Conservation (phyloP, 257 asterid species). For the Plantago major region DNA sequence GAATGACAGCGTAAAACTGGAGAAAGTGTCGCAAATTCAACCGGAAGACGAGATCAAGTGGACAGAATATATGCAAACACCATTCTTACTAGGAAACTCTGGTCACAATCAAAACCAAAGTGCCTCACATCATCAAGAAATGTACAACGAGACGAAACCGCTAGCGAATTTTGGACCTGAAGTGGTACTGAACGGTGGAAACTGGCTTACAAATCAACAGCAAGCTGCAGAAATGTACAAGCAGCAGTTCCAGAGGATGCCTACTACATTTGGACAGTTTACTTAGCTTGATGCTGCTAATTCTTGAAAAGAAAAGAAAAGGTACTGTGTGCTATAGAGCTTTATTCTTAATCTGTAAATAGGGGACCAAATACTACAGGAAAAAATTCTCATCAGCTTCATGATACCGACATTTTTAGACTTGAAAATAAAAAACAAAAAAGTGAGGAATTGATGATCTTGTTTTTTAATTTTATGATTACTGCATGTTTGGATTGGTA, state of each 20-base stretch:
- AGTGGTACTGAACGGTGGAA: constrained; percentile 20
- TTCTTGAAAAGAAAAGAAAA: constrained; percentile 21
- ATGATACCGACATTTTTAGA: constrained; percentile 40
- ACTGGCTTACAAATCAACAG: constrained; percentile 44
- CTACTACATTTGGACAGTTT: constrained; percentile 63
- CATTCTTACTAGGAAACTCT: constrained; percentile 41
- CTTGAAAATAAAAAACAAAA: constrained; percentile 3
- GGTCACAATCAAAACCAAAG: constrained; percentile 19
- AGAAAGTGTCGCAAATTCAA: constrained; percentile 1
- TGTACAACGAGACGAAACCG: constrained; percentile 34
- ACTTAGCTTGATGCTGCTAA: constrained; percentile 31
- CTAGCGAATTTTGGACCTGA: constrained; percentile 29
- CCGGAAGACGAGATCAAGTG: constrained; percentile 33
- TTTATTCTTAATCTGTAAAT: constrained; percentile 55
- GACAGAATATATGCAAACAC: constrained; percentile 71
- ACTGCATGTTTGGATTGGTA: constrained; percentile 23
- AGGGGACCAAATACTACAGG: constrained; percentile 41
- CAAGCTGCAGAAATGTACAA: constrained; percentile 43
- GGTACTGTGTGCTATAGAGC: constrained; percentile 50
- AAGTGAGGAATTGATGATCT: not conserved
- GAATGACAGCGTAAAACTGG: not conserved
- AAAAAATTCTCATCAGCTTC: constrained; percentile 18
- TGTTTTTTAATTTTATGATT: constrained; percentile 21
- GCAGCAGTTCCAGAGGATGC: constrained; percentile 57
- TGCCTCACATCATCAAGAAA: constrained; percentile 22